These are phyloP conservation scores for Termitomyces sp. DNA, from an alignment of 768 basidiomycete genomes.

Conservation along the genomic window DNA sequence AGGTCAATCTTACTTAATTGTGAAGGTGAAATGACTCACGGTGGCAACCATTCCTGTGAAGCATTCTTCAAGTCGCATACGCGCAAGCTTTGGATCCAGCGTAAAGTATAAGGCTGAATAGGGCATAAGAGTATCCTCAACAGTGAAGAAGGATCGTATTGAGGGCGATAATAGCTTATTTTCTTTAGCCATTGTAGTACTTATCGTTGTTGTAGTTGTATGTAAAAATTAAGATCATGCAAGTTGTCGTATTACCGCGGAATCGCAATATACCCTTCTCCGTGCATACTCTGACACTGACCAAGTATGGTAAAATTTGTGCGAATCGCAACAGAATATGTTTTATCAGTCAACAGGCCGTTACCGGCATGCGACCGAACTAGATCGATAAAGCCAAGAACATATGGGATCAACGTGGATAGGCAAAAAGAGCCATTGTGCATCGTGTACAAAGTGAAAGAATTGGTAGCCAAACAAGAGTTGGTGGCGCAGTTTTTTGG, in stretches of 20 bases:
- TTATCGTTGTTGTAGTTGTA: background rate
- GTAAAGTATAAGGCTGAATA: background rate
- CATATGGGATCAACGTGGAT: constrained; percentile 2
- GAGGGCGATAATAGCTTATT: background rate
- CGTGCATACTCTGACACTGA: background rate
- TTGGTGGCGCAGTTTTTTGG: constrained; percentile 24
- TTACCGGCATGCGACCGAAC: background rate
- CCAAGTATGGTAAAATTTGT: background rate
- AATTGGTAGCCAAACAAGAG: constrained; percentile 21
- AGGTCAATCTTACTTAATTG: background rate
- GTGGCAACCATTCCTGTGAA: background rate
- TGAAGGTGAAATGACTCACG: background rate
- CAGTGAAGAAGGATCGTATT: background rate
- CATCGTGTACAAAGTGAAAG: constrained; percentile 20
- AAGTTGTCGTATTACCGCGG: background rate
- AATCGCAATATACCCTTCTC: background rate
- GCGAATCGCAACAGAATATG: background rate
- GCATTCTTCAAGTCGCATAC: background rate
- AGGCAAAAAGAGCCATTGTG: constrained; percentile 11
- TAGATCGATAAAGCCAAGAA: constrained; percentile 4
- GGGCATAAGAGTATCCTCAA: background rate
- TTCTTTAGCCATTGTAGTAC: background rate
- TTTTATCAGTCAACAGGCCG: background rate
- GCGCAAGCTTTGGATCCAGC: background rate
- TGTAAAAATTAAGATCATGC: background rate